These are phyloP conservation scores for Alloascoidea hylecoeti DNA, from an alignment of 805 yeast genomes.

Conservation along the genomic window DNA sequence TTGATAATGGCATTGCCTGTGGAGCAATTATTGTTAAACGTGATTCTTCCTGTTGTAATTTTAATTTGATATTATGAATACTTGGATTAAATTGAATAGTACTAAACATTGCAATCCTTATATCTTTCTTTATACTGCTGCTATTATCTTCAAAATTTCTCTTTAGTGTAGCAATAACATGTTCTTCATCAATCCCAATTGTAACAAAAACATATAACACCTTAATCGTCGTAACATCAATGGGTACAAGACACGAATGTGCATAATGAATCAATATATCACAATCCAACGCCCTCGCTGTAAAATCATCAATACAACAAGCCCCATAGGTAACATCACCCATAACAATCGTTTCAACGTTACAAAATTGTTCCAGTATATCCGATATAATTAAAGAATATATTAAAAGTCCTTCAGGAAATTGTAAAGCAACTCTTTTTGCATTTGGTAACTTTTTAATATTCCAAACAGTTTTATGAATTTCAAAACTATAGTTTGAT, in stretches of 20 bases:
- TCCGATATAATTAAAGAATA: constrained; percentile 86
- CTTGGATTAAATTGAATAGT: constrained; percentile 97
- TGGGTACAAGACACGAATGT: constrained; percentile 92
- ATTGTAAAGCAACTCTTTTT: constrained; percentile 79
- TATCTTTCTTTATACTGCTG: too few relatives aligned
- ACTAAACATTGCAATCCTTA: constrained; percentile 78
- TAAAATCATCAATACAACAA: constrained; percentile 93
- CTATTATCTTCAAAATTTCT: constrained; percentile 50
- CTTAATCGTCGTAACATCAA: constrained; percentile 80
- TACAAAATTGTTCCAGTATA: constrained; percentile 82
- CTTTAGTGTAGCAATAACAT: constrained; percentile 62
- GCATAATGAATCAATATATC: constrained; percentile 95
- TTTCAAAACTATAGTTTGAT: constrained; percentile 86
- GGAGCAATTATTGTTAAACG: constrained; percentile 65
- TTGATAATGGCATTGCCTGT: constrained; percentile 82
- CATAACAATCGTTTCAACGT: constrained; percentile 83
- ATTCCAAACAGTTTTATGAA: constrained; percentile 93
- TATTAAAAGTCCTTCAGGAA: constrained; percentile 93
- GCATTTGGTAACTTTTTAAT: constrained; percentile 52
- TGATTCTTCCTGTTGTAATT: constrained; percentile 22
- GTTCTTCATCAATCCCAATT: constrained; percentile 74
- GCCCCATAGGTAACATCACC: constrained; percentile 99
- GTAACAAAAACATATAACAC: constrained; percentile 94
- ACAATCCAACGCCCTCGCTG: constrained; percentile 86
- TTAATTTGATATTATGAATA: constrained; percentile 61